These are phyloP conservation scores for Filosporella fistucella DNA, from an alignment of 495 filamentous ascomycete genomes.

Conservation along the genomic window DNA sequence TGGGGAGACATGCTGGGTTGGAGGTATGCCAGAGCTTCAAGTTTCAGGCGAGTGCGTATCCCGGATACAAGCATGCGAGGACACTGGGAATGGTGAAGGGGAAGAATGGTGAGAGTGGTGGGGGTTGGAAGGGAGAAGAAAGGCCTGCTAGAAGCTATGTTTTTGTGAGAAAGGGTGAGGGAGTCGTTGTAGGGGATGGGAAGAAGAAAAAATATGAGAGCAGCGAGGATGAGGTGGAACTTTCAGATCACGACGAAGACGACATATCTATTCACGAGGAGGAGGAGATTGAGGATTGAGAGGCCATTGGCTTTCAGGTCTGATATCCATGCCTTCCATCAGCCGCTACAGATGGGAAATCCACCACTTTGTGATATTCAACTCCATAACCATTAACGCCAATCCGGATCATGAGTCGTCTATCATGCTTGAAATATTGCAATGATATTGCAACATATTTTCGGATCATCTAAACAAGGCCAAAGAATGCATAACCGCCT, in stretches of 20 bases:
- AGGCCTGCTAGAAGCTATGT: conserved; percentile 72
- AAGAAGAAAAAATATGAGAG: conserved; percentile 41
- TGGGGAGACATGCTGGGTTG: conserved; percentile 75
- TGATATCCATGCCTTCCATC: background rate
- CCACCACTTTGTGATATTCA: background rate
- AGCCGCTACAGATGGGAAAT: background rate
- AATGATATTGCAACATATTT: too few relatives aligned
- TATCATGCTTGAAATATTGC: too few relatives aligned
- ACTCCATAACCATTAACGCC: background rate
- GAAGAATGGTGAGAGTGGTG: conserved; percentile 44
- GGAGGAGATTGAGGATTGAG: conserved; percentile 1
- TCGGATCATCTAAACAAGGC: too few relatives aligned
- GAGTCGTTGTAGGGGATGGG: conserved; percentile 16
- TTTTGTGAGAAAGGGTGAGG: conserved; percentile 62
- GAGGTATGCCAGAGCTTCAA: conserved; percentile 70
- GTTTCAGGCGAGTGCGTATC: conserved; percentile 72
- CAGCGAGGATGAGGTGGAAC: conserved; percentile 29
- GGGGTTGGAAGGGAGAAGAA: conserved; percentile 74
- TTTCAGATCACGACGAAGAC: conserved; percentile 5
- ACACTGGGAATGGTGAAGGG: conserved; percentile 73
- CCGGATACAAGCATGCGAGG: conserved; percentile 81
- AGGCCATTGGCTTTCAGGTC: background rate
- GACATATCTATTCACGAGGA: too few relatives aligned
- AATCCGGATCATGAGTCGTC: too few relatives aligned
- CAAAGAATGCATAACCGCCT: too few relatives aligned